Evolutionary conservation across 495 filamentous ascomycete genomes (phyloP).

Genomic region (Penicillium pancosmium): DNA sequence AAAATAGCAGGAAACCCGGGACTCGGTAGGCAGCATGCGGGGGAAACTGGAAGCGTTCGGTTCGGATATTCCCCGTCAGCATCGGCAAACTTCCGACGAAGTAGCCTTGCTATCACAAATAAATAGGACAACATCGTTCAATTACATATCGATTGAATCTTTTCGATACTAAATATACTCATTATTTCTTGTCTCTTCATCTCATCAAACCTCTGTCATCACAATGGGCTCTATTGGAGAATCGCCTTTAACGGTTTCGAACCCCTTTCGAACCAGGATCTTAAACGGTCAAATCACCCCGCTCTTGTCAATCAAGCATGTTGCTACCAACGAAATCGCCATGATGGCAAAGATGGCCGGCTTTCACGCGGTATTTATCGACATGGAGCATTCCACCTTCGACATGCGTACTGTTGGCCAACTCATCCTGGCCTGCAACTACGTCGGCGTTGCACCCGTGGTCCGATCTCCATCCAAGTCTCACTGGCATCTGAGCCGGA

Average conservation of each 20-base stretch:
- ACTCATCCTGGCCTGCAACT: slow-evolving; percentile 33
- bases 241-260: slow-evolving; percentile 18
- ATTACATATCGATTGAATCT: too few relatives aligned
- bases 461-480: slow-evolving; percentile 37
- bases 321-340: slow-evolving; percentile 27
- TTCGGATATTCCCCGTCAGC: not conserved
- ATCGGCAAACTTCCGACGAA: not conserved
- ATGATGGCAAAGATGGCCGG: slow-evolving; percentile 36
- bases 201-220: not conserved
- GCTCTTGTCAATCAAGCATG: slow-evolving; percentile 30
- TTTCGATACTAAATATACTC: too few relatives aligned
- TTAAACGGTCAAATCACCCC: slow-evolving; percentile 31
- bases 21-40: not conserved
- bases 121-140: not conserved
- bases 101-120: not conserved
- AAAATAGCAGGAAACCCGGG: not conserved
- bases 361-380: slow-evolving; percentile 36
- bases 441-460: slow-evolving; percentile 29
- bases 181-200: too few relatives aligned
- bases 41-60: not conserved
- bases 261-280: slow-evolving; percentile 32
- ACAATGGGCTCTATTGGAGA: slow-evolving; percentile 29
- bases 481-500: slow-evolving; percentile 33
- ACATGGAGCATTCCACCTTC: slow-evolving; percentile 34
- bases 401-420: slow-evolving; percentile 23